A percentile compares a stretch with the other conserved stretches of the same genome.
These are phyloP conservation scores for Wallacemonas sp. DNA, from an alignment of 208 protist species.

Conservation along the genomic window DNA sequence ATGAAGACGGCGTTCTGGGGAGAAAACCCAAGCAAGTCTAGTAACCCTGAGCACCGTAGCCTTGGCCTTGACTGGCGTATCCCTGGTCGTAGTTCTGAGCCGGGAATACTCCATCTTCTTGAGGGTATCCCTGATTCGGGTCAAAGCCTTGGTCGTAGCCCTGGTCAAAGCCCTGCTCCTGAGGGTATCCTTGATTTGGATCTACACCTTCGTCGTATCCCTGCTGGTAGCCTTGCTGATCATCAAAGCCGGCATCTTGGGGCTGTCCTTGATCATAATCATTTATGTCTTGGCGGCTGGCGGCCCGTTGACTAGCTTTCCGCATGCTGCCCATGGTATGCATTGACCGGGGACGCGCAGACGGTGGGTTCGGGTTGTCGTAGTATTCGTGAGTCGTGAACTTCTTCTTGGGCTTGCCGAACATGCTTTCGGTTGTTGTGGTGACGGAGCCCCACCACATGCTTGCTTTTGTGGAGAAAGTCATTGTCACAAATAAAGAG, in stretches of 20 bases:
- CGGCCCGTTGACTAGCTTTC: slow-evolving; percentile 16
- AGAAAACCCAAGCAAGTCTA: background rate
- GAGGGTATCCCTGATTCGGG: slow-evolving; percentile 8
- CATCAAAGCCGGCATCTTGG: slow-evolving; percentile 2
- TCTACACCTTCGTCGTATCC: slow-evolving; percentile 9
- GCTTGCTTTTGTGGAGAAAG: slow-evolving; percentile 56
- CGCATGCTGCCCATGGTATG: slow-evolving; percentile 47
- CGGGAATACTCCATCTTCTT: background rate
- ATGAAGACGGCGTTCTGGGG: background rate
- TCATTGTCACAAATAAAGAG: slow-evolving; percentile 33
- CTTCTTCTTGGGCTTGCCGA: slow-evolving; percentile 60
- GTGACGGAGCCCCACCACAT: slow-evolving; percentile 69
- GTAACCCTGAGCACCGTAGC: slow-evolving; percentile 1
- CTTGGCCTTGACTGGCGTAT: background rate
- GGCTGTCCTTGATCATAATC: slow-evolving; percentile 5
- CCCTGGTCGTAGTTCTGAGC: slow-evolving; percentile 4
- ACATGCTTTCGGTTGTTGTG: slow-evolving; percentile 50
- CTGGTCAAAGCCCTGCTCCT: slow-evolving; percentile 14
- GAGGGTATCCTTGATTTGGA: slow-evolving; percentile 18
- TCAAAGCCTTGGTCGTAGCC: background rate
- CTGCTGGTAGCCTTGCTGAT: background rate
- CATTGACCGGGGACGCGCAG: slow-evolving; percentile 41
- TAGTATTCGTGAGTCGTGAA: slow-evolving; percentile 65
- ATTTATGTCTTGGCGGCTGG: background rate
- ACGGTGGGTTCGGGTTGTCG: slow-evolving; percentile 44